Evolutionary conservation across 2,329 filamentous ascomycete genomes (phyloP), one percentile per base, ranked within the genome.

Genomic region (Penicillium sp.): DNA sequence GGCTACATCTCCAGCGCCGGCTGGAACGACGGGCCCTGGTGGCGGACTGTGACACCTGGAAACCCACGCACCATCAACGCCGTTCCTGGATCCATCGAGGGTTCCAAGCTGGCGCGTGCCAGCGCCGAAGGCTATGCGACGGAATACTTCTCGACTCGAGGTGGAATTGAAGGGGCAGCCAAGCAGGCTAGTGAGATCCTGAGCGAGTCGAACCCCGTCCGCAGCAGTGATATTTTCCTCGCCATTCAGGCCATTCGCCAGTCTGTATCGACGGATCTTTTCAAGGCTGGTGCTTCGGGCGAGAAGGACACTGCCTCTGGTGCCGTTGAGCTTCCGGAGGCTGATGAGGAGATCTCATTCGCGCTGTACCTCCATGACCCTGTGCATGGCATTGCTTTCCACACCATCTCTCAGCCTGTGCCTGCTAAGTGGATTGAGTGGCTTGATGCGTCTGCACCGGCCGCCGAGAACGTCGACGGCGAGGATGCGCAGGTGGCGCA

Each of bases 21-120:
- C 57, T 99, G 95, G 93, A 89, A 87, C 48, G 93, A 98, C 68
- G 95, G 95, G 0, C 95, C 95, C 3, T 99, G 95, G 95, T 99
- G 95, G 93, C 86, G 93, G 29, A 75, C 71, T 10, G 69, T 75
- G 16, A 75, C 72, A 2, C 63, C 87, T 87, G 73, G 81, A 78
- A 48, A 85, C 83, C 70, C 88, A 55, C 88, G 95, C 55, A 90
- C 91, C 66, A 81, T 98, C 8, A 90, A 91, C 52, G 79, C 89
- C 1, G 88, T 98, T 49, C 88, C 87, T 61, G 93, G 95, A 13
- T 76, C 95, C 0, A 82, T 87, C 13, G 93, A 96, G 73, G 95
- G 91, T 56, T 96, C 91, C 21, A 96, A 98, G 77, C 86, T 99
- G 26, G 93, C 90, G 58, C 86, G 93, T 46, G 95, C 91, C 46